A percentile compares a stretch with the other conserved stretches of the same genome.
Evolutionary conservation across 2,329 filamentous ascomycete genomes (phyloP).

Genomic region (Grosmannia penicillata): DNA sequence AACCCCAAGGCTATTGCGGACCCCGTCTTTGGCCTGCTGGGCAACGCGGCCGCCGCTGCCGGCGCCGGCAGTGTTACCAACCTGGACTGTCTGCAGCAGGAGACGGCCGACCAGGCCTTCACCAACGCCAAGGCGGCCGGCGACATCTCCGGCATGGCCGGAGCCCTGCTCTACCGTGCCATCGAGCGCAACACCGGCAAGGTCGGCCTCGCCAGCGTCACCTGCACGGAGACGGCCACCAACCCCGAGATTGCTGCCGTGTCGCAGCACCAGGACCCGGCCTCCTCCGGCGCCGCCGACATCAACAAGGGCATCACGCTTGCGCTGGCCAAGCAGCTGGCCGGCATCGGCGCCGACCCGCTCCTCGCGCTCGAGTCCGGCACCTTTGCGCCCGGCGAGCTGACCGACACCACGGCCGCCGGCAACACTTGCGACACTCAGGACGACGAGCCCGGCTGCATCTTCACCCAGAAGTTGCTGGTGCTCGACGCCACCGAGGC

Average conservation of each 20-base stretch:
- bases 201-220: constrained; percentile 41
- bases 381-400: constrained; percentile 45
- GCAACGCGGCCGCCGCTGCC: constrained; percentile 23
- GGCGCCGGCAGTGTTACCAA: constrained; percentile 21
- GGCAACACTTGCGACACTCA: constrained; percentile 40
- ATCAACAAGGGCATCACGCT: constrained; percentile 47
- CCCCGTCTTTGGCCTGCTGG: constrained; percentile 34
- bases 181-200: constrained; percentile 45
- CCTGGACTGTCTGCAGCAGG: constrained; percentile 44
- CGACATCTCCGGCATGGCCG: constrained; percentile 35
- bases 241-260: constrained; percentile 53
- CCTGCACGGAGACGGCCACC: constrained; percentile 37
- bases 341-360: constrained; percentile 46
- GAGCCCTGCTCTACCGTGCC: constrained; percentile 36
- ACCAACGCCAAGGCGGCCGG: constrained; percentile 42
- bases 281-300: constrained; percentile 33
- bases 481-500: constrained; percentile 37
- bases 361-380: constrained; percentile 43
- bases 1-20: constrained; percentile 33
- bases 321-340: constrained; percentile 43
- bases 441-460: constrained; percentile 36
- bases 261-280: constrained; percentile 53
- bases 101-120: constrained; percentile 43
- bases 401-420: constrained; percentile 20
- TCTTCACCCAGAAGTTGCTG: constrained; percentile 37